These are phyloP conservation scores for Blastosporella zonata DNA, from an alignment of 1,284 basidiomycete genomes.

Conservation along the genomic window DNA sequence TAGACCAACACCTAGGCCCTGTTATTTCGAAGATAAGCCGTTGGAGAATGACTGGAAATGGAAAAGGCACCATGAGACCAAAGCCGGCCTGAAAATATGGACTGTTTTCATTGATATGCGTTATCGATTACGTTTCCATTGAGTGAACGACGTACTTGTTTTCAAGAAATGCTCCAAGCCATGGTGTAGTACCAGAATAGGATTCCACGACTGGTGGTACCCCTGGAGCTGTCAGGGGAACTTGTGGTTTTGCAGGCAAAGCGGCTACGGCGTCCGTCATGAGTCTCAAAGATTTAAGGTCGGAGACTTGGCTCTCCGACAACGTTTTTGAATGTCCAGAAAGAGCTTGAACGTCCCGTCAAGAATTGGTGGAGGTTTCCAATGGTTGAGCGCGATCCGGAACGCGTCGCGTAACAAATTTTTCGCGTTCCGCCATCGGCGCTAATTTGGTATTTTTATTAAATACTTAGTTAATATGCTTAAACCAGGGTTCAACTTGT, in stretches of 20 bases:
- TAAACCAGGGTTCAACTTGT: background rate
- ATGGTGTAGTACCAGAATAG: slow-evolving; percentile 18
- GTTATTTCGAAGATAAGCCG: slow-evolving; percentile 7
- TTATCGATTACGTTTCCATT: slow-evolving; percentile 5
- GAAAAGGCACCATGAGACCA: slow-evolving; percentile 79
- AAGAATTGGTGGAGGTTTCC: background rate
- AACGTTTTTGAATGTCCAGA: too few species aligned
- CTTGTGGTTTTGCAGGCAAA: background rate
- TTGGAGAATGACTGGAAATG: background rate
- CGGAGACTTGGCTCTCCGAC: too few species aligned
- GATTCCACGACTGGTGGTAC: slow-evolving; percentile 5
- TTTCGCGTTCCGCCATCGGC: slow-evolving; percentile 13
- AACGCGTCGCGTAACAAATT: slow-evolving; percentile 23
- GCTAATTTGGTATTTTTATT: too few species aligned
- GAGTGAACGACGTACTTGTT: slow-evolving; percentile 48
- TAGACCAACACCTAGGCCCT: slow-evolving; percentile 87
- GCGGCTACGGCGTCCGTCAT: slow-evolving; percentile 11
- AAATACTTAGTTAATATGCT: too few species aligned
- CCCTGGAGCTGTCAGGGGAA: background rate
- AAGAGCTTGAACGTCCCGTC: too few species aligned
- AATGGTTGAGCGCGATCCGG: slow-evolving; percentile 2
- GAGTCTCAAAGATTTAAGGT: too few species aligned
- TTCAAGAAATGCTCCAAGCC: slow-evolving; percentile 34
- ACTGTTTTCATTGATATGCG: slow-evolving; percentile 46
- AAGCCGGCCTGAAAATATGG: slow-evolving; percentile 97